Conservation (phyloP, 2,329 filamentous ascomycete genomes). For the Epichloe gansuensis region DNA sequence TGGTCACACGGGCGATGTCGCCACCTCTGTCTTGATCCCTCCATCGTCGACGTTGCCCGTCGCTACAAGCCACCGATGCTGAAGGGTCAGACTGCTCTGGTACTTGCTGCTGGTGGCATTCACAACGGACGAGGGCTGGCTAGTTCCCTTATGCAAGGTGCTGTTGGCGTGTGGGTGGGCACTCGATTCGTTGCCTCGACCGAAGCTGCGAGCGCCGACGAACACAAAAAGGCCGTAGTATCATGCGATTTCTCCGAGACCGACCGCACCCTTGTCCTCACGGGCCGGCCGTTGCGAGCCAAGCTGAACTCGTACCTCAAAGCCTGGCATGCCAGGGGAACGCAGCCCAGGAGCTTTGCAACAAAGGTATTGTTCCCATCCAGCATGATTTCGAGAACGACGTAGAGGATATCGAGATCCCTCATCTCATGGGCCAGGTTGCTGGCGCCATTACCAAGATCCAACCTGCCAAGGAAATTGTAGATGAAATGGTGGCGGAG, state of each 20-base stretch:
- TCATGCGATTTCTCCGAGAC: conserved; percentile 70
- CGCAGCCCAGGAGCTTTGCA: conserved; percentile 64
- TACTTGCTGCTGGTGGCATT: conserved; percentile 83
- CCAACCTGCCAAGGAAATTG: conserved; percentile 71
- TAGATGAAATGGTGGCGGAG: conserved; percentile 80
- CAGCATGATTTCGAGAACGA: conserved; percentile 73
- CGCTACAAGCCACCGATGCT: conserved; percentile 58
- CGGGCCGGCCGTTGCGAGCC: conserved; percentile 69
- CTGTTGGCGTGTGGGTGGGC: conserved; percentile 84
- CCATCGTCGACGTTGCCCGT: conserved; percentile 72
- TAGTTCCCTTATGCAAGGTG: conserved; percentile 75
- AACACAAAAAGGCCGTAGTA: conserved; percentile 79
- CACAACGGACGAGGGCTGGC: conserved; percentile 73
- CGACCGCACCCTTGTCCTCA: conserved; percentile 68
- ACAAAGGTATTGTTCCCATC: conserved; percentile 67
- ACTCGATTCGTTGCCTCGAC: conserved; percentile 77
- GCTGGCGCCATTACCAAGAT: conserved; percentile 65
- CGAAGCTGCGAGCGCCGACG: conserved; percentile 69
- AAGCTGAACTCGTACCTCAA: conserved; percentile 74
- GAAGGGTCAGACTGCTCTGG: conserved; percentile 58
- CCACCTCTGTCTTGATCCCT: conserved; percentile 74
- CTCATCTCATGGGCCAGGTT: conserved; percentile 90
- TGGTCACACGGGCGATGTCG: conserved; percentile 81
- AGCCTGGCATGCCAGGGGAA: conserved; percentile 68
- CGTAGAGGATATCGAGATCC: conserved; percentile 63